Percentiles rank a stretch among this genome's conserved stretches.
These are phyloP conservation scores for Colletotrichum coccodes DNA, from an alignment of 2,329 filamentous ascomycete genomes.

Conservation along the genomic window DNA sequence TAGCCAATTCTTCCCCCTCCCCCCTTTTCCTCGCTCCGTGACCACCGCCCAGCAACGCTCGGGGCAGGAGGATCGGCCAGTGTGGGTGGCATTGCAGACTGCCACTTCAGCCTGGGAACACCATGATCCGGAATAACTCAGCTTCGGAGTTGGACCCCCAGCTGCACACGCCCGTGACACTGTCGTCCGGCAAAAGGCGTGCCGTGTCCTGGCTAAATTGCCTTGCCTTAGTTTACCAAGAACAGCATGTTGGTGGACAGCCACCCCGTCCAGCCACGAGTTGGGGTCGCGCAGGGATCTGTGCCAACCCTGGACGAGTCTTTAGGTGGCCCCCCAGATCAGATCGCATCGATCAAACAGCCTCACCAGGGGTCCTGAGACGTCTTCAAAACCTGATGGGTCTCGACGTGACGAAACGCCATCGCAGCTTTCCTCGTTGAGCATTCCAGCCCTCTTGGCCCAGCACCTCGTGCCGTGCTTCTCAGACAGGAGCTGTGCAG, in stretches of 20 bases:
- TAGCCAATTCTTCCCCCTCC: background rate
- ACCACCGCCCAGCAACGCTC: background rate
- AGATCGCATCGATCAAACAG: conserved; percentile 32
- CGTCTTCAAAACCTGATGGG: conserved; percentile 28
- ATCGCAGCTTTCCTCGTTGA: background rate
- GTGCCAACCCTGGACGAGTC: background rate
- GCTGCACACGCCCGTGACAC: background rate
- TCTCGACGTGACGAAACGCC: conserved; percentile 12
- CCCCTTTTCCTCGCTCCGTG: background rate
- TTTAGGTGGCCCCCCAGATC: background rate
- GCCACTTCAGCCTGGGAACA: background rate
- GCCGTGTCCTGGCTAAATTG: conserved; percentile 5
- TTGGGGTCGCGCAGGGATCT: background rate
- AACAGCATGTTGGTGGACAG: background rate
- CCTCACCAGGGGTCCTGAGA: conserved; percentile 33
- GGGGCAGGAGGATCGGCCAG: background rate
- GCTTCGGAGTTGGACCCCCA: background rate
- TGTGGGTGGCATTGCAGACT: background rate
- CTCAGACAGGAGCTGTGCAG: conserved; percentile 11
- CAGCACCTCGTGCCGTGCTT: conserved; percentile 10
- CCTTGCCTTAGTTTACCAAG: conserved; percentile 3
- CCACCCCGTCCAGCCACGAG: background rate
- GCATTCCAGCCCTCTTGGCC: background rate
- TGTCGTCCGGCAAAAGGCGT: conserved; percentile 5
- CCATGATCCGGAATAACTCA: background rate